Conservation (phyloP, 495 filamentous ascomycete genomes). For the Penicillium cosmopolitanum region DNA sequence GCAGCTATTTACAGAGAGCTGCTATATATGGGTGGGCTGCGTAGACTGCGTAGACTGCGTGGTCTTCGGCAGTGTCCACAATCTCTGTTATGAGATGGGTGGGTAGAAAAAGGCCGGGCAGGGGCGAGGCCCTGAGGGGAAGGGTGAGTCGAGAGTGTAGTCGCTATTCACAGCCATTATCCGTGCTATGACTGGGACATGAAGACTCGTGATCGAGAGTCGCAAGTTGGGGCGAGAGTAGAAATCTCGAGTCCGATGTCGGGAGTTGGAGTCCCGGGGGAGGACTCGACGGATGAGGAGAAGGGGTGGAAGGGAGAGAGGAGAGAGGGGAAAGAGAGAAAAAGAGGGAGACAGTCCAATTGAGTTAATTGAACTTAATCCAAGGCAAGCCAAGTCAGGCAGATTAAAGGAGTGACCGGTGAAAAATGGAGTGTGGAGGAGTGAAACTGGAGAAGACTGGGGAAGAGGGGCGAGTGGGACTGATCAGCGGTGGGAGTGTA, state of each 20-base stretch:
- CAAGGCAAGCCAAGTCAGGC: background rate
- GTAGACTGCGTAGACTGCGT: too few species aligned
- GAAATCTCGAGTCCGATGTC: background rate
- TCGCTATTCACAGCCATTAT: background rate
- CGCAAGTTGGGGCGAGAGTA: background rate
- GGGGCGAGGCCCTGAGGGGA: background rate
- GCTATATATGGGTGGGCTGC: background rate
- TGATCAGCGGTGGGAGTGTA: too few species aligned
- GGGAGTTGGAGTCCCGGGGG: background rate
- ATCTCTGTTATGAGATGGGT: background rate
- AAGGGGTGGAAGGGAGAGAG: background rate
- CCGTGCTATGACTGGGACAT: background rate
- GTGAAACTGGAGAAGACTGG: conserved; percentile 2
- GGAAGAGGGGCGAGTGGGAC: conserved; percentile 3
- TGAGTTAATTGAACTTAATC: background rate
- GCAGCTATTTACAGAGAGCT: background rate
- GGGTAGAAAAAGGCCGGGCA: background rate
- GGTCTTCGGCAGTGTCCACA: background rate
- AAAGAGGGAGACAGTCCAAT: background rate
- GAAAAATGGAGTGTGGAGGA: conserved; percentile 1
- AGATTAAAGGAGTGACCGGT: background rate
- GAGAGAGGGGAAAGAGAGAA: background rate
- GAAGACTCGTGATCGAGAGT: background rate
- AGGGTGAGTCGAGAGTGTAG: background rate
- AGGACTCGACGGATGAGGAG: background rate